Evolutionary conservation across 768 basidiomycete genomes (phyloP).

Genomic region (Tubosaeta brunneosetosa): DNA sequence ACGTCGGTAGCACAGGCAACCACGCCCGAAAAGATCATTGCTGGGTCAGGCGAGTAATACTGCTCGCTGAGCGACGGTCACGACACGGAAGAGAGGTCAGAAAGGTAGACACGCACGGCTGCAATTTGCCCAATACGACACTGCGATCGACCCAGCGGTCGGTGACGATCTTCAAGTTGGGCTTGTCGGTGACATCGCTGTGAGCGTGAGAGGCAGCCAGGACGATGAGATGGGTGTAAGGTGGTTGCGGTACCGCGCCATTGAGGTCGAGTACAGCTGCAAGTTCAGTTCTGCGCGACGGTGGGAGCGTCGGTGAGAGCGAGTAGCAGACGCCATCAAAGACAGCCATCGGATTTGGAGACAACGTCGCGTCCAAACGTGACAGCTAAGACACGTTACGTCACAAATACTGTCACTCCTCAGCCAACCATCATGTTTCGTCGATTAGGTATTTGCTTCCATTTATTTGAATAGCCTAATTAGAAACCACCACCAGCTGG

Average conservation of each 20-base stretch:
- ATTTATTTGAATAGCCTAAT: too few species aligned
- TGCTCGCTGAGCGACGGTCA: conserved; percentile 42
- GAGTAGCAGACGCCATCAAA: conserved; percentile 36
- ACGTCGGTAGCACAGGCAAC: conserved; percentile 70
- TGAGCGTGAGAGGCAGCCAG: conserved; percentile 51
- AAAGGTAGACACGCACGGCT: conserved; percentile 43
- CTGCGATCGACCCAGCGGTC: conserved; percentile 71
- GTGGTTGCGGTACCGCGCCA: conserved; percentile 48
- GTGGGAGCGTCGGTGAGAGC: conserved; percentile 46
- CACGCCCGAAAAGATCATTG: conserved; percentile 79
- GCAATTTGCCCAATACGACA: conserved; percentile 50
- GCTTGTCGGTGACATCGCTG: conserved; percentile 31
- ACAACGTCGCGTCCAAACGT: too few species aligned
- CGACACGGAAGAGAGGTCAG: background rate
- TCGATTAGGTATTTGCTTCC: too few species aligned
- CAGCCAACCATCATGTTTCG: too few species aligned
- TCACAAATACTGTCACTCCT: too few species aligned
- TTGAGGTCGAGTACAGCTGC: conserved; percentile 45
- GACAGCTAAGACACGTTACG: too few species aligned
- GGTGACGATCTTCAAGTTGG: conserved; percentile 35
- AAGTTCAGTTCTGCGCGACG: conserved; percentile 40
- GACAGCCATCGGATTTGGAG: background rate
- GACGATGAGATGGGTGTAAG: conserved; percentile 43
- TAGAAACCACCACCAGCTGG: too few species aligned
- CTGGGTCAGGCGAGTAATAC: conserved; percentile 73